phyloP scores from a whole-genome alignment of 2,329 filamentous ascomycete genomes.

The Periconia sp. region DNA sequence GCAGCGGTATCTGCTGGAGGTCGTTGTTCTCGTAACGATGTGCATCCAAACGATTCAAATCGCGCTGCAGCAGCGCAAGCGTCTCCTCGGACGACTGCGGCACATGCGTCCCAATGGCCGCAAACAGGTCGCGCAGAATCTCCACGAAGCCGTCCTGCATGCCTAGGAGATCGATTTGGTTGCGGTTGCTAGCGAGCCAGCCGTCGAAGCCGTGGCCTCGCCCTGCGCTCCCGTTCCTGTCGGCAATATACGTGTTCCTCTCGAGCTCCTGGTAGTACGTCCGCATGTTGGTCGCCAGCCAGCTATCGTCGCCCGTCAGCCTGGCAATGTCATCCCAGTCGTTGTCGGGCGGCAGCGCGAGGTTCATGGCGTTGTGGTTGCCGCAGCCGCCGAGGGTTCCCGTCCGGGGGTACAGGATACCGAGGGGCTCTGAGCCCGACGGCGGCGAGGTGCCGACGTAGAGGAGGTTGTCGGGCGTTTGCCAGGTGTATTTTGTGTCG shows the following conservation, averaged over 20 bases:
- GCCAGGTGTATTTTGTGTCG: constrained; percentile 63
- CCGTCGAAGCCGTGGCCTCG: constrained; percentile 58
- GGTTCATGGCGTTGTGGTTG: constrained; percentile 59
- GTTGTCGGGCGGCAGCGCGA: constrained; percentile 46
- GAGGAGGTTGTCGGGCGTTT: constrained; percentile 53
- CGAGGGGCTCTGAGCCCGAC: constrained; percentile 53
- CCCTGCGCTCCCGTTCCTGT: constrained; percentile 34
- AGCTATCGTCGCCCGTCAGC: constrained; percentile 63
- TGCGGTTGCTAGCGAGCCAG: constrained; percentile 49
- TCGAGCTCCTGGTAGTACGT: constrained; percentile 59
- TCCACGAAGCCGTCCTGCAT: neutral
- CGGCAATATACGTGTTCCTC: constrained; percentile 51
- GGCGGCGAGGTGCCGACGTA: constrained; percentile 61
- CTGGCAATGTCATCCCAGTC: constrained; percentile 63
- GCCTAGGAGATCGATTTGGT: neutral
- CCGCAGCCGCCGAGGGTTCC: constrained; percentile 62
- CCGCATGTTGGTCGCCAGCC: constrained; percentile 58
- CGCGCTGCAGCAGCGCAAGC: constrained; percentile 1
- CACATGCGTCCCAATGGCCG: neutral
- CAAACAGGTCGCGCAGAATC: neutral
- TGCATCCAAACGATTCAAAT: constrained; percentile 2
- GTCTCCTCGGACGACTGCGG: neutral
- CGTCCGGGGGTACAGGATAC: constrained; percentile 61
- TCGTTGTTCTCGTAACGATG: constrained; percentile 52
- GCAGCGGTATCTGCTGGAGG: constrained; percentile 62